phyloP scores from a whole-genome alignment of 2,329 filamentous ascomycete species.

The Penicillium griseofulvum region DNA sequence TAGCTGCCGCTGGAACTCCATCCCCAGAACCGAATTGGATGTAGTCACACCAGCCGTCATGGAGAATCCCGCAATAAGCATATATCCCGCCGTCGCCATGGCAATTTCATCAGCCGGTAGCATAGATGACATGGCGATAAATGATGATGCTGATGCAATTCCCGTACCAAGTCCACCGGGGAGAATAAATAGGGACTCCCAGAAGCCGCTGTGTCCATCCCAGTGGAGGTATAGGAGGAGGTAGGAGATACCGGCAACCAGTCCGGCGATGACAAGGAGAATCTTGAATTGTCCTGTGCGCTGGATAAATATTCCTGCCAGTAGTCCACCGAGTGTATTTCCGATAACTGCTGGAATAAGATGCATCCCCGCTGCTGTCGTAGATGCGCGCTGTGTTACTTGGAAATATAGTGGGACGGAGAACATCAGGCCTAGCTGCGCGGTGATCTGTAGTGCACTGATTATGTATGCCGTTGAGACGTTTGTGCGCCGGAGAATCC shows the following conservation, averaged over 20 bases:
- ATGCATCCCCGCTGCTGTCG: constrained; percentile 59
- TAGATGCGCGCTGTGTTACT: constrained; percentile 57
- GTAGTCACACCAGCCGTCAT: constrained; percentile 41
- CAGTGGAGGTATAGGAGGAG: constrained; percentile 54
- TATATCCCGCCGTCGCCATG: constrained; percentile 51
- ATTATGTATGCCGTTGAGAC: constrained; percentile 40
- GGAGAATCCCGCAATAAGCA: constrained; percentile 47
- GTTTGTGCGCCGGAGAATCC: constrained; percentile 33
- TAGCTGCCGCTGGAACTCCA: constrained; percentile 35
- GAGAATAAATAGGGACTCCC: constrained; percentile 60
- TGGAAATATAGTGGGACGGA: constrained; percentile 69
- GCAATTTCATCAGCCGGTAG: constrained; percentile 49
- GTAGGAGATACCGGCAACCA: constrained; percentile 53
- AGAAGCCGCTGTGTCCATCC: constrained; percentile 57
- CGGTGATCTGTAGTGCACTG: constrained; percentile 52
- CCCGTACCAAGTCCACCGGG: constrained; percentile 56
- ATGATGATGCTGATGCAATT: constrained; percentile 46
- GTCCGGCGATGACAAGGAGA: constrained; percentile 52
- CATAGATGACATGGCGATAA: constrained; percentile 51
- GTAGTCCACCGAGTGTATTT: constrained; percentile 62
- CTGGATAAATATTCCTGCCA: constrained; percentile 58
- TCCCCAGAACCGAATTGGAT: constrained; percentile 39
- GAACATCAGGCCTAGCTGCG: constrained; percentile 64
- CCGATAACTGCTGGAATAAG: constrained; percentile 66
- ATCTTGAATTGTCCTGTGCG: constrained; percentile 60